Evolutionary conservation across 768 basidiomycete genomes (phyloP), one percentile per base, ranked within the genome.

Genomic region (Lactarius pseudohatsudake): DNA sequence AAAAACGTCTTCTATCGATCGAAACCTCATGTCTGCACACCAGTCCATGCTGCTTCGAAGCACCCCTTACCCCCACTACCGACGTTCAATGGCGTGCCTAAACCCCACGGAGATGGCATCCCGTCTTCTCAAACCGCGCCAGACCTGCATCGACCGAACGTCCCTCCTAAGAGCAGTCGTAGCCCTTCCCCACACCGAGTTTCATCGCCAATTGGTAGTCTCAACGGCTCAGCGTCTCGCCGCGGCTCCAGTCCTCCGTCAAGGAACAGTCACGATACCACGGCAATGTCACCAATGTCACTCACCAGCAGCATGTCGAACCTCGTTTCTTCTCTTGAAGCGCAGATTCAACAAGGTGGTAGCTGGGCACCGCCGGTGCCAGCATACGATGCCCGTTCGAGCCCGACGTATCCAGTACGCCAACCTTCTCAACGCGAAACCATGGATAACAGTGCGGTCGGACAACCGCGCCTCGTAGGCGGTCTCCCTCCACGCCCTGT

Each of bases 51-150:
- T 36, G 79, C 80, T 22, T 80, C 85, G 16, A 89, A 87, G 73
- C 84, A 83, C 61, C 85, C 87, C 47, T 83, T 88, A 6, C 90
- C 91, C 4, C 89, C 89, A 3, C 73, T 91, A 60, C 88, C 89
- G 6, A 74, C 82, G 9, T 69, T 85, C 30, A 77, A 76, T 38
- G 67, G 57, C n/a, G 28, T 30, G 22, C 59, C 41, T 4, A 64
- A 53, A 30, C 40, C 59, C 18, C 64, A 61, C 16, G 22, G 32
- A 22, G 64, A 45, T 28, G 61, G 53, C 57, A 22, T 71, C 18
- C 58, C 62, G 20, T 55, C 70, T 15, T 71, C 70, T n/a, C 64
- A 66, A 32, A 70, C 70, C 16, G 68, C 70, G 15, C 70, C 70
- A 3, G 69, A 71, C 22, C 6, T 71, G 34, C 59, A 61, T 38